These are phyloP conservation scores for Wallacemonas rigidus DNA, from an alignment of 208 protist genomes.

Conservation along the genomic window DNA sequence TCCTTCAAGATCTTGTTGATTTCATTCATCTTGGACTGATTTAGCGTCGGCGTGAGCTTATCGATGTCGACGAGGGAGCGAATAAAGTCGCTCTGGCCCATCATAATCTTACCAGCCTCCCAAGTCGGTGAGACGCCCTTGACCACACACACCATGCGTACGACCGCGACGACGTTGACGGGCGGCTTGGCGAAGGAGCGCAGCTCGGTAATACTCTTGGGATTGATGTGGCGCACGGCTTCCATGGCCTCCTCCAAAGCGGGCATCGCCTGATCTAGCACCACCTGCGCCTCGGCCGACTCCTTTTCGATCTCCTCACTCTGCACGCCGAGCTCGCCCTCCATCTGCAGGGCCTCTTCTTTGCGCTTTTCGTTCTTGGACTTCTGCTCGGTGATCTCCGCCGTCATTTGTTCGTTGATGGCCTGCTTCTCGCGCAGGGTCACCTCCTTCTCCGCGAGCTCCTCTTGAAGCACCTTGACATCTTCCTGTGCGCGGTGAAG, in stretches of 20 bases:
- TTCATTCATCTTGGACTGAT: constrained; percentile 93
- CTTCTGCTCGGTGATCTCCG: constrained; percentile 91
- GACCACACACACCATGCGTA: constrained; percentile 94
- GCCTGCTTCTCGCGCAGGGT: constrained; percentile 94
- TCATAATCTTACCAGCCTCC: constrained; percentile 93
- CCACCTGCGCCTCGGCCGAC: constrained; percentile 92
- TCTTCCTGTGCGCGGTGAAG: constrained; percentile 95
- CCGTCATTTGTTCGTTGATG: constrained; percentile 93
- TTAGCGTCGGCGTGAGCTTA: constrained; percentile 86
- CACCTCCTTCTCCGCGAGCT: constrained; percentile 94
- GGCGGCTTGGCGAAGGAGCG: constrained; percentile 96
- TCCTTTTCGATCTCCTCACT: constrained; percentile 92
- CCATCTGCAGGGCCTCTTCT: constrained; percentile 87
- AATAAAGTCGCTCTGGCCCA: constrained; percentile 92
- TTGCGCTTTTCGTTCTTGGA: constrained; percentile 90
- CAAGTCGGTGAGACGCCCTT: constrained; percentile 89
- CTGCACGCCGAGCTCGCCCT: constrained; percentile 90
- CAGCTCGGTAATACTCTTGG: constrained; percentile 97
- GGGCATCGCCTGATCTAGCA: constrained; percentile 96
- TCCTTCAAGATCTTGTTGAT: constrained; percentile 95
- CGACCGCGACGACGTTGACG: constrained; percentile 94
- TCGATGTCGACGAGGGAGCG: constrained; percentile 91
- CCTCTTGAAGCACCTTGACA: constrained; percentile 95
- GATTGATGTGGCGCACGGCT: constrained; percentile 95
- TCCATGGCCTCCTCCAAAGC: constrained; percentile 95